Conservation (phyloP, 768 basidiomycete genomes). For the Phylloporus sp. region DNA sequence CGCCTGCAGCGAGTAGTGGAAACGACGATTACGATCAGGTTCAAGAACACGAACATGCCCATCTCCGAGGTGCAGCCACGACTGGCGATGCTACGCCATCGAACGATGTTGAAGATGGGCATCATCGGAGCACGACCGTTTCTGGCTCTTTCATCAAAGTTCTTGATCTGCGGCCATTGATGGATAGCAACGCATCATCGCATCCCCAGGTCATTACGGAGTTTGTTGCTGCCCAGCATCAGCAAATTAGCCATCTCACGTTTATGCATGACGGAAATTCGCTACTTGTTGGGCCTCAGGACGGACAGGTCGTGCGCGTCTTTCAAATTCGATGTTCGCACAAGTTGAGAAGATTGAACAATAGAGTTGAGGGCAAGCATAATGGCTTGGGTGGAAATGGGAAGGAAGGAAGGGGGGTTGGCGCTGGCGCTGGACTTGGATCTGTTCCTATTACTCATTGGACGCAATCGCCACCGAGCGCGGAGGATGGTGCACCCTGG, state of each 20-base stretch:
- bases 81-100: slow-evolving; percentile 9
- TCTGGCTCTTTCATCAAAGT: slow-evolving; percentile 50
- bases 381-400: neutral
- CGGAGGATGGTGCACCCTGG: slow-evolving; percentile 33
- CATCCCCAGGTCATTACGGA: slow-evolving; percentile 38
- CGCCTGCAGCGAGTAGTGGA: slow-evolving; percentile 42
- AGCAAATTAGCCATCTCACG: slow-evolving; percentile 42
- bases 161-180: slow-evolving; percentile 47
- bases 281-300: slow-evolving; percentile 47
- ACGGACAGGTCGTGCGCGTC: slow-evolving; percentile 52
- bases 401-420: slow-evolving; percentile 2
- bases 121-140: slow-evolving; percentile 13
- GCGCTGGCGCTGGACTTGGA: slow-evolving; percentile 1
- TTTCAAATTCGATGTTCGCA: slow-evolving; percentile 38
- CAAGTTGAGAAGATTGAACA: slow-evolving; percentile 12
- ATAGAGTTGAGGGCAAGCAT: neutral
- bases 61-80: slow-evolving; percentile 15
- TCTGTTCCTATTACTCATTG: neutral
- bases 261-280: slow-evolving; percentile 54
- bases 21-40: slow-evolving; percentile 8
- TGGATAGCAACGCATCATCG: slow-evolving; percentile 16
- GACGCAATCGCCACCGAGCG: neutral
- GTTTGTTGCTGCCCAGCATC: slow-evolving; percentile 46
- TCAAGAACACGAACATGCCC: slow-evolving; percentile 1
- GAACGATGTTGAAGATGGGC: slow-evolving; percentile 11